Percentiles rank a stretch among this genome's conserved stretches.
Conservation (phyloP, 169 alveolate species). For the Cryptosporidium ubiquitum region DNA sequence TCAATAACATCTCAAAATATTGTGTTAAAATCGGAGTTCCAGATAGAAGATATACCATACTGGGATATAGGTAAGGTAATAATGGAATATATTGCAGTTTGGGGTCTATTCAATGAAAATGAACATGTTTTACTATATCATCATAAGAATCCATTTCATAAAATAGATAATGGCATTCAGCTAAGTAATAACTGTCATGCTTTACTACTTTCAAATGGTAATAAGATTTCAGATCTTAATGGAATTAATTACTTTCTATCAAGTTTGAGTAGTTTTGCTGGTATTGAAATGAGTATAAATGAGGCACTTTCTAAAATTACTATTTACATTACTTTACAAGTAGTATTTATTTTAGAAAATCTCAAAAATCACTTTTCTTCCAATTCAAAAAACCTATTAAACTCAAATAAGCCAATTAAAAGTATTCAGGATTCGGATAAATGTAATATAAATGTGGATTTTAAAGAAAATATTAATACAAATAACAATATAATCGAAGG, state of each 20-base stretch:
- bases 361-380: background rate
- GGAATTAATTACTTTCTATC: conserved; percentile 60
- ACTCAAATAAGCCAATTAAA: background rate
- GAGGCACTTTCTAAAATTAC: background rate
- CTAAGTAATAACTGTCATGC: background rate
- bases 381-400: no score
- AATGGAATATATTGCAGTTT: conserved; percentile 61
- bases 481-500: background rate
- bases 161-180: background rate
- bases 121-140: conserved; percentile 43
- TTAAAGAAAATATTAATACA: background rate
- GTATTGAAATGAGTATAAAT: conserved; percentile 29
- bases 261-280: conserved; percentile 52
- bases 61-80: conserved; percentile 51
- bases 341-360: background rate
- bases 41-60: conserved; percentile 11
- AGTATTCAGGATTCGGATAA: background rate
- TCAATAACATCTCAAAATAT: conserved; percentile 61
- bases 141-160: conserved; percentile 69
- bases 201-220: background rate
- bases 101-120: conserved; percentile 32
- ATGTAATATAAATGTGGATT: no score
- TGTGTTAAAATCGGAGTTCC: conserved; percentile 21
- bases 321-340: conserved; percentile 27
- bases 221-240: background rate